These are phyloP conservation scores for Clonostachys chloroleuca DNA, from an alignment of 2,329 filamentous ascomycete genomes.

Conservation along the genomic window DNA sequence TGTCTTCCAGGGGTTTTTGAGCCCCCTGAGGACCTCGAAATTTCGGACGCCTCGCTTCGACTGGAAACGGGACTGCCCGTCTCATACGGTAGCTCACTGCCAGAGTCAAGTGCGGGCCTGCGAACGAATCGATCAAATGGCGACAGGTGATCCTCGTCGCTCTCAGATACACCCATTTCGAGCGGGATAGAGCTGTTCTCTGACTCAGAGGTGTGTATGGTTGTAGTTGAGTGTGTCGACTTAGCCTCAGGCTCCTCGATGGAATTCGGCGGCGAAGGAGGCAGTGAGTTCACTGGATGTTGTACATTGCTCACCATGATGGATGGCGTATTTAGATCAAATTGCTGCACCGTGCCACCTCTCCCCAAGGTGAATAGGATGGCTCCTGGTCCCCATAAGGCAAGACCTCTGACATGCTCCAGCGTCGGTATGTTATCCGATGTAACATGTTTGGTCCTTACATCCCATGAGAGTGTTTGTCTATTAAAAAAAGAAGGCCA, in stretches of 20 bases:
- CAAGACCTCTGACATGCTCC: slow-evolving; percentile 74
- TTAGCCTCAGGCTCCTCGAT: slow-evolving; percentile 65
- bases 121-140: slow-evolving; percentile 72
- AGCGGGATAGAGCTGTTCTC: slow-evolving; percentile 50
- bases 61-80: slow-evolving; percentile 61
- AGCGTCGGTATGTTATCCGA: slow-evolving; percentile 84
- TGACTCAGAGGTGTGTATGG: slow-evolving; percentile 46
- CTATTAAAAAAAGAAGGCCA: slow-evolving; percentile 36
- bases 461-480: slow-evolving; percentile 93
- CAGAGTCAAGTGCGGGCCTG: slow-evolving; percentile 58
- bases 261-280: slow-evolving; percentile 78
- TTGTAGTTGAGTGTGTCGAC: slow-evolving; percentile 37
- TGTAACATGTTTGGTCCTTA: slow-evolving; percentile 94
- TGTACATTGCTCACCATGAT: slow-evolving; percentile 83
- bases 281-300: slow-evolving; percentile 73
- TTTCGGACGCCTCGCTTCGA: slow-evolving; percentile 55
- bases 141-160: slow-evolving; percentile 73
- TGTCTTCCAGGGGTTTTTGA: slow-evolving; percentile 47
- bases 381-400: slow-evolving; percentile 87
- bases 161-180: slow-evolving; percentile 60
- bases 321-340: slow-evolving; percentile 81
- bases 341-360: slow-evolving; percentile 89
- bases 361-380: slow-evolving; percentile 86
- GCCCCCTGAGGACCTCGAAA: slow-evolving; percentile 48
- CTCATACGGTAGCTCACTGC: slow-evolving; percentile 54